These are phyloP conservation scores for Clonostachys rosea DNA, from an alignment of 2,329 filamentous ascomycete genomes.

Conservation along the genomic window DNA sequence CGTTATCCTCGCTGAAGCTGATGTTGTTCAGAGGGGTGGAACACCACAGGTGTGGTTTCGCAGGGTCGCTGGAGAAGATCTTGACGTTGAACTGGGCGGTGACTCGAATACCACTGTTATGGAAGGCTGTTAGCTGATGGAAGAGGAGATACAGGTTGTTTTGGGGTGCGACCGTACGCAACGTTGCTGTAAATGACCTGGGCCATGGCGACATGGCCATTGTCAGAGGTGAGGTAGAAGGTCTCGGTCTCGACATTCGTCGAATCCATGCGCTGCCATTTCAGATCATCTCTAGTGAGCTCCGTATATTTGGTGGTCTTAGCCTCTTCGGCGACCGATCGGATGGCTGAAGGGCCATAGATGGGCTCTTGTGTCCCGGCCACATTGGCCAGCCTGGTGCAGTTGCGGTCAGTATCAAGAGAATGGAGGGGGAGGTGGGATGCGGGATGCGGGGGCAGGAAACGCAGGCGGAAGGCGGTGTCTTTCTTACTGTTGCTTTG, in stretches of 20 bases:
- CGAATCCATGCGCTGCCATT: conserved; percentile 76
- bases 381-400: conserved; percentile 63
- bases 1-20: conserved; percentile 80
- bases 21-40: conserved; percentile 74
- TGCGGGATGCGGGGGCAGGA: conserved; percentile 12
- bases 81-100: conserved; percentile 95
- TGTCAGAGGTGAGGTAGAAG: conserved; percentile 84
- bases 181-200: conserved; percentile 99
- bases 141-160: conserved; percentile 1
- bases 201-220: conserved; percentile 69
- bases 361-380: conserved; percentile 95
- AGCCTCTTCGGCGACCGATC: conserved; percentile 77
- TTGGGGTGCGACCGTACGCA: conserved; percentile 53
- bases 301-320: conserved; percentile 77
- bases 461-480: conserved; percentile 1
- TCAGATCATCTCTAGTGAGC: conserved; percentile 70
- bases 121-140: conserved; percentile 9
- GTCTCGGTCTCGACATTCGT: conserved; percentile 93
- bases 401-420: conserved; percentile 2
- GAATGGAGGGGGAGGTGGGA: background rate
- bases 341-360: conserved; percentile 86
- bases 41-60: conserved; percentile 76
- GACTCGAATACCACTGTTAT: conserved; percentile 73
- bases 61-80: conserved; percentile 73
- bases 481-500: conserved; percentile 74